Conservation (phyloP, 495 filamentous ascomycete species). For the Pseudotulostoma volvatum region DNA sequence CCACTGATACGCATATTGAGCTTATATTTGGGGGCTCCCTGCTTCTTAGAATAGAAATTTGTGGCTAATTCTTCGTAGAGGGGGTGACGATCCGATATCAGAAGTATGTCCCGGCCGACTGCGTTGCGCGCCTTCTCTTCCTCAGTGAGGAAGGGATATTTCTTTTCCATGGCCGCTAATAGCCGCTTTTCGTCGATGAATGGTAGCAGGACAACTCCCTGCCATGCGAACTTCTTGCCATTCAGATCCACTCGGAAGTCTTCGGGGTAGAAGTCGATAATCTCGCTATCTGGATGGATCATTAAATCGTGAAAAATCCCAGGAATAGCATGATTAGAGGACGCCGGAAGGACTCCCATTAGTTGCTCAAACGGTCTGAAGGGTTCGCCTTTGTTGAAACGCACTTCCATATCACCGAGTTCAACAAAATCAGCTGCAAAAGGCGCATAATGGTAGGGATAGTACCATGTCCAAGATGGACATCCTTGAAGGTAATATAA, state of each 20-base stretch:
- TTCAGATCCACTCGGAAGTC: constrained; percentile 89
- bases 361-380: constrained; percentile 94
- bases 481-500: constrained; percentile 97
- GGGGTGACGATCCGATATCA: constrained; percentile 66
- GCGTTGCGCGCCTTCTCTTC: constrained; percentile 69
- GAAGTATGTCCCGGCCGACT: constrained; percentile 62
- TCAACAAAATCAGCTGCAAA: constrained; percentile 93
- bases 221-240: constrained; percentile 97
- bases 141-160: constrained; percentile 59
- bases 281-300: constrained; percentile 70
- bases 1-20: constrained; percentile 58
- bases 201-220: constrained; percentile 82
- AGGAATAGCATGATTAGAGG: constrained; percentile 81
- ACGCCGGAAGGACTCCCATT: constrained; percentile 92
- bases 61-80: constrained; percentile 66
- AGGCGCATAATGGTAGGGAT: constrained; percentile 94
- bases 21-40: constrained; percentile 43
- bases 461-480: constrained; percentile 97
- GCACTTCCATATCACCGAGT: constrained; percentile 57
- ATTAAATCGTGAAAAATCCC: constrained; percentile 75
- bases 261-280: constrained; percentile 93
- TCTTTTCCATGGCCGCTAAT: constrained; percentile 64
- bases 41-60: constrained; percentile 85
- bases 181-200: constrained; percentile 91
- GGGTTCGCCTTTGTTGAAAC: constrained; percentile 71